Conservation (phyloP, 2,329 filamentous ascomycete genomes). For the Chrysosporium keratinophilum region DNA sequence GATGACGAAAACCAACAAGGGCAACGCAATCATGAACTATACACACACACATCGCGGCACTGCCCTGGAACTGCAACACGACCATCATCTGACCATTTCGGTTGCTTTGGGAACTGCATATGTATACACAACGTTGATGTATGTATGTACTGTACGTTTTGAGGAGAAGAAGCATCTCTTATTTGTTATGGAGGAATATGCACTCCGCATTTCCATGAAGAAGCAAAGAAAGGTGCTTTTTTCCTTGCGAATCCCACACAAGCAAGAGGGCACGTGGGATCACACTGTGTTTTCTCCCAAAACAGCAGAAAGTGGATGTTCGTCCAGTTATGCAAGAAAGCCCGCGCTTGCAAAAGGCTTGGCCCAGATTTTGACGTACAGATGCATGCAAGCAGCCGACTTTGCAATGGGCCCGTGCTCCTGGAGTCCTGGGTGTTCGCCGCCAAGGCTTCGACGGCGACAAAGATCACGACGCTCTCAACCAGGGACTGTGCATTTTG, state of each 20-base stretch:
- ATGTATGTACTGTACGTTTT: neutral
- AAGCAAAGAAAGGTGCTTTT: neutral
- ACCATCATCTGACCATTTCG: neutral
- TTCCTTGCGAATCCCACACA: constrained; percentile 4
- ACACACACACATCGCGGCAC: neutral
- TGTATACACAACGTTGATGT: neutral
- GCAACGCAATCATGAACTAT: neutral
- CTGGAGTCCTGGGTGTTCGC: neutral
- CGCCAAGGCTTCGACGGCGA: neutral
- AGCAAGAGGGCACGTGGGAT: constrained; percentile 7
- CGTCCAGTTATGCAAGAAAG: constrained; percentile 6
- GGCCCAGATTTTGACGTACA: constrained; percentile 2
- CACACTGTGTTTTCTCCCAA: neutral
- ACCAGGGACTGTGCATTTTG: too few species aligned
- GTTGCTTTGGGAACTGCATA: neutral
- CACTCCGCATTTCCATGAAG: neutral
- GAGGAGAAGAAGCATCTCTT: too few species aligned
- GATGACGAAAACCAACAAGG: neutral
- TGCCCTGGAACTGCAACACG: neutral
- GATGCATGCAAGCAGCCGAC: constrained; percentile 1
- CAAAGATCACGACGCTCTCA: neutral
- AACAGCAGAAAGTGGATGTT: neutral
- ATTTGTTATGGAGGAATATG: too few species aligned
- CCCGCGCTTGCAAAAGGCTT: constrained; percentile 2
- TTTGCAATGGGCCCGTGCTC: constrained; percentile 4